A percentile compares a stretch with the other conserved stretches of the same genome.
phyloP scores from a whole-genome alignment of 2,329 filamentous ascomycete species.

The Colletotrichum sp. region DNA sequence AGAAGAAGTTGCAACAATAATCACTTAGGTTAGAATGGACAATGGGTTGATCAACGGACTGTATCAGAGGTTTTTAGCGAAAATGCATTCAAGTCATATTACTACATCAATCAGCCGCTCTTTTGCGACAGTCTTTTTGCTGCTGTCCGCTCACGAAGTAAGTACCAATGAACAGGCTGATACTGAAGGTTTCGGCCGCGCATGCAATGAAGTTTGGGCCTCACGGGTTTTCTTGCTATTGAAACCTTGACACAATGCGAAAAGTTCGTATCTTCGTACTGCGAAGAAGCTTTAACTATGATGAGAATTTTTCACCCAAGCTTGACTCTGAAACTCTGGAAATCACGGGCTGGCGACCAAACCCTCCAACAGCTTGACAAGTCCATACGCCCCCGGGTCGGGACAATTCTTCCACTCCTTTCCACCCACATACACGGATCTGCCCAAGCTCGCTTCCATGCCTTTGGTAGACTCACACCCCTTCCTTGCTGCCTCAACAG shows the following conservation, averaged over 20 bases:
- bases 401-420: constrained; percentile 71
- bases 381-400: constrained; percentile 67
- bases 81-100: background rate
- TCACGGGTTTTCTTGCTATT: background rate
- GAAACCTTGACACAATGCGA: background rate
- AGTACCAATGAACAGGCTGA: rapidly evolving
- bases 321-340: background rate
- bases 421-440: constrained; percentile 75
- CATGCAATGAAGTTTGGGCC: background rate
- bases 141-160: background rate
- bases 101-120: background rate
- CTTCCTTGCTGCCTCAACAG: constrained; percentile 67
- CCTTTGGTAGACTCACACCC: constrained; percentile 73
- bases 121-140: background rate
- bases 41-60: too few relatives aligned
- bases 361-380: constrained; percentile 70
- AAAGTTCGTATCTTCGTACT: background rate
- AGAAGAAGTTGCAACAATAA: constrained; percentile 22
- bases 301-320: background rate
- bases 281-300: background rate
- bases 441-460: constrained; percentile 75
- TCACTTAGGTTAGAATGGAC: background rate
- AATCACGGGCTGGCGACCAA: constrained; percentile 41
- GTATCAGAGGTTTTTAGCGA: background rate
- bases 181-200: background rate